Base-by-base conservation (phyloP, 805 yeast species). In the Komagataella populi region DNA sequence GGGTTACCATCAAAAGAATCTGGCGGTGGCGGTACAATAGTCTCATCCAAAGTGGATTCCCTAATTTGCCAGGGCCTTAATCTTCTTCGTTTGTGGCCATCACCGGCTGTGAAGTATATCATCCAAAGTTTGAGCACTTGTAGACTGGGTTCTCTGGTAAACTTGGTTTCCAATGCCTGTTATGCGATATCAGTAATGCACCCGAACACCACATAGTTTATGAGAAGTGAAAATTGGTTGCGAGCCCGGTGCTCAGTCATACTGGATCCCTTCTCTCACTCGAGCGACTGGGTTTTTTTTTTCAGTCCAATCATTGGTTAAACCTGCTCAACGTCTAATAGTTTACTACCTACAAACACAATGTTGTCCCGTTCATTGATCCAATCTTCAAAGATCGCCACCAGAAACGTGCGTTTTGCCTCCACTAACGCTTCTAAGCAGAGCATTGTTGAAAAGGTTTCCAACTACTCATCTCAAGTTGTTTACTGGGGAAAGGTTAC, bases 401-500 rank as follows among this genome's bases (percentile, higher is more conserved):
- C 45, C 16, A 50, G 60, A 50, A 67, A 66, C 53, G 63, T 66
- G 50, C 67, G 74, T 58, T 61, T 52, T 61, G 62, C 64, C 52
- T 64, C 64, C 48, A 58, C 70, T 55, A 70, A 71, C 61, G 63
- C 69, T 44, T 23, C 45, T 48, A 44, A 48, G 45, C 45, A 24
- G 39, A 30, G 39, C 39, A 30, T 30, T 30, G 39, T 30, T 30
- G 39, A 30, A 10, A 23, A 43, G n/a, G 60, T 49, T 63, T 54
- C 56, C 64, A 70, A 56, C 53, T 53, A 65, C 50, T 65, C 74
- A 58, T 77, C 83, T 70, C 60, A 73, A 55, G 74, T 90, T 53
- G 67, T 87, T 53, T 93, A 87, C 84, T 93, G 93, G 86, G 72
- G 81, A 52, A 78, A 77, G 60, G 80, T 77, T 47, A 66, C 73